These are phyloP conservation scores for Yarrowia porcina DNA, from an alignment of 805 yeast genomes.

Conservation along the genomic window DNA sequence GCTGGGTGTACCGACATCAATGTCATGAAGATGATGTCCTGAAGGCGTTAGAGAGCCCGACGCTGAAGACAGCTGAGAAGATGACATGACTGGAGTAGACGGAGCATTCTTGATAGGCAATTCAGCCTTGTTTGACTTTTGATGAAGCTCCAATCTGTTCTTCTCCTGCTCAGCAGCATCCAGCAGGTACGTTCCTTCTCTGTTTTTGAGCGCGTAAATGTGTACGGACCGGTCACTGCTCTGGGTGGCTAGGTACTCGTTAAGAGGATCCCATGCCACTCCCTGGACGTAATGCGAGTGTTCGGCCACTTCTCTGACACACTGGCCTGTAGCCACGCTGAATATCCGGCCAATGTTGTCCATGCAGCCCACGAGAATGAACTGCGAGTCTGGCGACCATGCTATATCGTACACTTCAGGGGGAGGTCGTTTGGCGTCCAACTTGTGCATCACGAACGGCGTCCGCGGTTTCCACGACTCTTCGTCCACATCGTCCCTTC, in stretches of 20 bases:
- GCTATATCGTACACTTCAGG: slow-evolving; percentile 86
- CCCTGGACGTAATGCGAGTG: slow-evolving; percentile 95
- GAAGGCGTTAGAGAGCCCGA: slow-evolving; percentile 12
- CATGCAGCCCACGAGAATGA: slow-evolving; percentile 85
- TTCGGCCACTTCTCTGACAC: slow-evolving; percentile 58
- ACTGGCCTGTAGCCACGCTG: slow-evolving; percentile 53
- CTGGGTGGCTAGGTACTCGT: slow-evolving; percentile 76
- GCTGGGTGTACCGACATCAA: slow-evolving; percentile 6
- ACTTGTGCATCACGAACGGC: slow-evolving; percentile 21
- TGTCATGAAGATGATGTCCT: slow-evolving; percentile 1
- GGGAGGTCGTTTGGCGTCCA: slow-evolving; percentile 32
- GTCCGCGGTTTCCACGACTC: slow-evolving; percentile 71
- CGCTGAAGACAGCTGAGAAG: not conserved
- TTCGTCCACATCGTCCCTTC: slow-evolving; percentile 40
- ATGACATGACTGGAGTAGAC: slow-evolving; percentile 27
- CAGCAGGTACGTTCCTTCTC: slow-evolving; percentile 39
- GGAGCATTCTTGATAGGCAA: slow-evolving; percentile 35
- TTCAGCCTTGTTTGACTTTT: slow-evolving; percentile 38
- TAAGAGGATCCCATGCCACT: slow-evolving; percentile 89
- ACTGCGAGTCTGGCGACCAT: slow-evolving; percentile 85
- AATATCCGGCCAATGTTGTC: slow-evolving; percentile 78
- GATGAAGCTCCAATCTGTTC: slow-evolving; percentile 14
- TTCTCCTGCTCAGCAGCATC: slow-evolving; percentile 31
- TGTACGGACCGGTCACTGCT: slow-evolving; percentile 83
- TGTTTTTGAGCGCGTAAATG: slow-evolving; percentile 51